Conservation (phyloP, 345 rosid species). For the Mallotus nudiflorus region DNA sequence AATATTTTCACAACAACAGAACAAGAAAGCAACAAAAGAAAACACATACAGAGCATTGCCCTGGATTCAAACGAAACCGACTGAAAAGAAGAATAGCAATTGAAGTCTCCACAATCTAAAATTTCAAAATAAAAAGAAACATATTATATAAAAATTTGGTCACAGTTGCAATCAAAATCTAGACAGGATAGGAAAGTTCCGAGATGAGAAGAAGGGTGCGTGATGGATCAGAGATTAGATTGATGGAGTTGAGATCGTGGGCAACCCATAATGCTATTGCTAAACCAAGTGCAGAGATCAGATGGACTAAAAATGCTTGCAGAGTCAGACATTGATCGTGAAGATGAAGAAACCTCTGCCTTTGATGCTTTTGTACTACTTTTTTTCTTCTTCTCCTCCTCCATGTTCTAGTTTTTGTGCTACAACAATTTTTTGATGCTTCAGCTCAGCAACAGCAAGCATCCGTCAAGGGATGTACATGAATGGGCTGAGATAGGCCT, state of each 20-base stretch:
- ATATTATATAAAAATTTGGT: neutral
- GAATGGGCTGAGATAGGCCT: too few relatives aligned
- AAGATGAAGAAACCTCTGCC: neutral
- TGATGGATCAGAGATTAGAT: constrained; percentile 62
- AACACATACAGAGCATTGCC: constrained; percentile 53
- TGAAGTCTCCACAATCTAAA: constrained; percentile 50
- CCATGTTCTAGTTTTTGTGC: too few relatives aligned
- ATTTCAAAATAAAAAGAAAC: constrained; percentile 11
- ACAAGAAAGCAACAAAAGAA: neutral
- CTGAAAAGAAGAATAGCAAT: constrained; percentile 56
- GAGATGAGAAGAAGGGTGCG: constrained; percentile 58
- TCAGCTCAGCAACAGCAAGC: too few relatives aligned
- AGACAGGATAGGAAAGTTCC: constrained; percentile 29
- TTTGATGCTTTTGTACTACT: neutral
- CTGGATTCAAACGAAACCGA: constrained; percentile 48
- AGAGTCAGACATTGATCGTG: constrained; percentile 28
- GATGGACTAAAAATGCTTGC: constrained; percentile 33
- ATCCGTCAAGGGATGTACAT: too few relatives aligned
- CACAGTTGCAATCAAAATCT: neutral
- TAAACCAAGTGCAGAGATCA: constrained; percentile 47
- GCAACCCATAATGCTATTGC: constrained; percentile 51
- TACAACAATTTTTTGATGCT: too few relatives aligned
- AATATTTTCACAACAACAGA: neutral
- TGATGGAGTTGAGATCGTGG: constrained; percentile 40
- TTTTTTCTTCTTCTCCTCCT: neutral